Percentiles rank a stretch among this genome's conserved stretches.
Evolutionary conservation across 768 basidiomycete species (phyloP).

Genomic region (Agrocybe pediades): DNA sequence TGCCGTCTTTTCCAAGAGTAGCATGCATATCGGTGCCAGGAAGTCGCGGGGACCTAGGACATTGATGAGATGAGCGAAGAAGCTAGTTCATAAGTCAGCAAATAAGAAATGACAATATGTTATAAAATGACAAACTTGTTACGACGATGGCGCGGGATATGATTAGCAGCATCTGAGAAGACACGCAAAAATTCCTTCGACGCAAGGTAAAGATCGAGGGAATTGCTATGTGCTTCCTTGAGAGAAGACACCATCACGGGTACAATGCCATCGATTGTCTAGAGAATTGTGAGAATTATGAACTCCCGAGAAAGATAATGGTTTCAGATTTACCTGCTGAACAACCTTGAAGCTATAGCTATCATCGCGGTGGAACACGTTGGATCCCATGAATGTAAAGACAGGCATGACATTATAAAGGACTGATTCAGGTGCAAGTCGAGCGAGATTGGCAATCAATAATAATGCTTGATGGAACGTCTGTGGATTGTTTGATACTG

Average conservation of each 20-base stretch:
- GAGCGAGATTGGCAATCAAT: constrained; percentile 81
- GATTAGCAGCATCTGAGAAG: constrained; percentile 90
- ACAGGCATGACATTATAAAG: constrained; percentile 96
- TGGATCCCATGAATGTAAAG: constrained; percentile 99
- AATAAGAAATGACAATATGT: background rate
- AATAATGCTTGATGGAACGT: constrained; percentile 92
- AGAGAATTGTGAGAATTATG: constrained; percentile 1
- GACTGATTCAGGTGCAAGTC: constrained; percentile 86
- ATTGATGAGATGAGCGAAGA: constrained; percentile 86
- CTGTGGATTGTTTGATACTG: constrained; percentile 90
- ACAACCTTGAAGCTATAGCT: constrained; percentile 94
- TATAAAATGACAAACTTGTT: constrained; percentile 58
- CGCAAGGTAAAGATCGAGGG: constrained; percentile 64
- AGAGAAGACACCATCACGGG: constrained; percentile 89
- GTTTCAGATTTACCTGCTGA: constrained; percentile 72
- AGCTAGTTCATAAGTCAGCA: constrained; percentile 45
- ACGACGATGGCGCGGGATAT: constrained; percentile 92
- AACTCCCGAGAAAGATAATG: background rate
- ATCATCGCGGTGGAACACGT: constrained; percentile 95
- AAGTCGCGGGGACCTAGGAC: constrained; percentile 82
- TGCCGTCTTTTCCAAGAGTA: constrained; percentile 78
- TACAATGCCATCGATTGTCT: constrained; percentile 94
- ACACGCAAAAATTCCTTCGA: constrained; percentile 84
- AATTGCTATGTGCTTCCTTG: constrained; percentile 52
- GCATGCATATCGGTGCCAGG: constrained; percentile 79